Evolutionary conservation across 257 asterid genomes (phyloP).

Genomic region (Gardenia jasminoides): DNA sequence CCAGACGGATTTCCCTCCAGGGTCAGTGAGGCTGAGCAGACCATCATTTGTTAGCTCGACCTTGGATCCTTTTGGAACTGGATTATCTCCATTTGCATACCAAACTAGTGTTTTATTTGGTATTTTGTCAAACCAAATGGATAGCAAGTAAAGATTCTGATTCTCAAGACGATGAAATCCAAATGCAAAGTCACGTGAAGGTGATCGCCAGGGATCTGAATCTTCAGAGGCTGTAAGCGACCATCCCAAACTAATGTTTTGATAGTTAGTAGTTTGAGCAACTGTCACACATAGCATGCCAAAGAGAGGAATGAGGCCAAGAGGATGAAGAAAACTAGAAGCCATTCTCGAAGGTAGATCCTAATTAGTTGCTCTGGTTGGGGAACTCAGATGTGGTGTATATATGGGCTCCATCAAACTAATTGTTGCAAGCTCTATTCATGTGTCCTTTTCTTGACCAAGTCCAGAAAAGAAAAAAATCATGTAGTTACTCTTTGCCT

Average conservation of each 20-base stretch:
- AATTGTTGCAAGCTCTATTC: too few relatives aligned
- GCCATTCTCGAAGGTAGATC: background rate
- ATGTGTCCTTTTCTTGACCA: too few relatives aligned
- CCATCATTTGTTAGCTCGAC: conserved; percentile 2
- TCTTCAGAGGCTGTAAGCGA: background rate
- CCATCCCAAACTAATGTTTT: background rate
- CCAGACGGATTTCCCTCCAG: background rate
- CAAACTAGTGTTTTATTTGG: background rate
- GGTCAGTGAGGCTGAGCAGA: background rate
- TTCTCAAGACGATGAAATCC: background rate
- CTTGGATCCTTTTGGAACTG: background rate
- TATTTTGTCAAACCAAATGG: background rate
- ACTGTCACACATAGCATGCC: background rate
- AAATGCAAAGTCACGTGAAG: background rate
- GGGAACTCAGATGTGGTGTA: too few relatives aligned
- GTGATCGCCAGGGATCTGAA: background rate
- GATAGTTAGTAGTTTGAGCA: background rate
- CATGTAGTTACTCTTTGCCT: too few relatives aligned
- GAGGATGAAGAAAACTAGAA: background rate
- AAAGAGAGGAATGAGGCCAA: background rate
- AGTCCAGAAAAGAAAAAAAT: too few relatives aligned
- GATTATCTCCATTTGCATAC: conserved; percentile 2
- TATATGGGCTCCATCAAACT: too few relatives aligned
- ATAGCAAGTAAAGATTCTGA: background rate
- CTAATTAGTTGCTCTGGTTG: background rate